phyloP scores from a whole-genome alignment of 345 rosid species.

The Eucalyptus sp. region DNA sequence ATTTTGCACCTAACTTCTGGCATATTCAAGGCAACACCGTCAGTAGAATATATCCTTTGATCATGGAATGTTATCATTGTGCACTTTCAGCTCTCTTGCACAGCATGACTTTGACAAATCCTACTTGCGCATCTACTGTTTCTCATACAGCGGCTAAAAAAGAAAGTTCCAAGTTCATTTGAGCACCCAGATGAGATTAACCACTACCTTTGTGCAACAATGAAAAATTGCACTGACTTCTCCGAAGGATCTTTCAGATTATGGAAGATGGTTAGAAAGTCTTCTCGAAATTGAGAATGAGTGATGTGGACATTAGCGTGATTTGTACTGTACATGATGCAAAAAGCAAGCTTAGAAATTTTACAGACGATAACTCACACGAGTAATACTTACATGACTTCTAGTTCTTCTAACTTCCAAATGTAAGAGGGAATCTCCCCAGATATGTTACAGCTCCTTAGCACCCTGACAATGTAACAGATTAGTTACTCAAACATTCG shows the following conservation, averaged over 20 bases:
- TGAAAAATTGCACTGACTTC: neutral
- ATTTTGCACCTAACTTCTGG: neutral
- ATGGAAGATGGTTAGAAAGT: neutral
- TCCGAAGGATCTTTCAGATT: neutral
- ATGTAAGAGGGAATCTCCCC: conserved; percentile 15
- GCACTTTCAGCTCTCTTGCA: neutral
- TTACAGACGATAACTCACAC: neutral
- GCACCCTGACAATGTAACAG: conserved; percentile 14
- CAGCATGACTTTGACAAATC: neutral
- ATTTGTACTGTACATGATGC: neutral
- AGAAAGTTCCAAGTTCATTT: neutral
- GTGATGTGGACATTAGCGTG: neutral
- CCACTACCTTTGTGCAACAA: neutral
- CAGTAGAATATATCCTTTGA: neutral
- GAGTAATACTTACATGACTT: conserved; percentile 4
- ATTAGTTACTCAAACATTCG: neutral
- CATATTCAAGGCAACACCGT: neutral
- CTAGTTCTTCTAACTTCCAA: conserved; percentile 2
- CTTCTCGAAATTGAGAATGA: neutral
- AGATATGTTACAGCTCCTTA: conserved; percentile 26
- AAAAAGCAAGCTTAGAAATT: neutral
- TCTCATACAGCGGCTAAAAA: neutral
- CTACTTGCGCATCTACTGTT: neutral
- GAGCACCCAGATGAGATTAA: neutral
- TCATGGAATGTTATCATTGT: neutral